Conservation (phyloP, 805 yeast species). For the Pichia sporocuriosa region DNA sequence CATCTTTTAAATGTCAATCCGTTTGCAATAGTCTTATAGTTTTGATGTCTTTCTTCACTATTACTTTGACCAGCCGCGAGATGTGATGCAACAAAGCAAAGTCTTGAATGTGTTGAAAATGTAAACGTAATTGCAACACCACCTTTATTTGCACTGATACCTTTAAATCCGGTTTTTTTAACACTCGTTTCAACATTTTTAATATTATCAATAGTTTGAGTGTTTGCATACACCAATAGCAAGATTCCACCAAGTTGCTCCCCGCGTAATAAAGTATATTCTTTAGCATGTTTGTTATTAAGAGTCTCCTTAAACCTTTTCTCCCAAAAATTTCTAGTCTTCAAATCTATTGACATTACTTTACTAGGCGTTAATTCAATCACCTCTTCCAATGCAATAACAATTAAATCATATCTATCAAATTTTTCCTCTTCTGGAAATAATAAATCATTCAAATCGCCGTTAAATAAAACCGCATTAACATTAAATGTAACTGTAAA, state of each 20-base stretch:
- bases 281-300: constrained; percentile 33
- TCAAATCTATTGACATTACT: constrained; percentile 70
- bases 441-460: constrained; percentile 37
- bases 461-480: constrained; percentile 41
- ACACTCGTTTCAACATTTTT: constrained; percentile 61
- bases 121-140: constrained; percentile 52
- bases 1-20: constrained; percentile 59
- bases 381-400: constrained; percentile 84
- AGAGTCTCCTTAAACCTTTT: constrained; percentile 43
- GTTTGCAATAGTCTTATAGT: constrained; percentile 70
- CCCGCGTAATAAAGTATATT: constrained; percentile 49
- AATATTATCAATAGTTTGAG: constrained; percentile 43
- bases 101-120: constrained; percentile 46
- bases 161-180: constrained; percentile 91
- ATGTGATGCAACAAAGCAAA: constrained; percentile 82
- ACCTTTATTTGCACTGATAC: constrained; percentile 65
- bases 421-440: constrained; percentile 36
- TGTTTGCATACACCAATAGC: constrained; percentile 58
- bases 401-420: constrained; percentile 58
- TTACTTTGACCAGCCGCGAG: constrained; percentile 89
- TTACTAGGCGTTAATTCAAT: constrained; percentile 79
- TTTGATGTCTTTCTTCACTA: constrained; percentile 76
- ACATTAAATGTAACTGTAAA: constrained; percentile 51
- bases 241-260: constrained; percentile 86
- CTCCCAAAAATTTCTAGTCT: constrained; percentile 60